Percentiles rank a stretch among this genome's conserved stretches.
phyloP scores from a whole-genome alignment of 2,329 filamentous ascomycete genomes.

The Lachnellula hyalina region DNA sequence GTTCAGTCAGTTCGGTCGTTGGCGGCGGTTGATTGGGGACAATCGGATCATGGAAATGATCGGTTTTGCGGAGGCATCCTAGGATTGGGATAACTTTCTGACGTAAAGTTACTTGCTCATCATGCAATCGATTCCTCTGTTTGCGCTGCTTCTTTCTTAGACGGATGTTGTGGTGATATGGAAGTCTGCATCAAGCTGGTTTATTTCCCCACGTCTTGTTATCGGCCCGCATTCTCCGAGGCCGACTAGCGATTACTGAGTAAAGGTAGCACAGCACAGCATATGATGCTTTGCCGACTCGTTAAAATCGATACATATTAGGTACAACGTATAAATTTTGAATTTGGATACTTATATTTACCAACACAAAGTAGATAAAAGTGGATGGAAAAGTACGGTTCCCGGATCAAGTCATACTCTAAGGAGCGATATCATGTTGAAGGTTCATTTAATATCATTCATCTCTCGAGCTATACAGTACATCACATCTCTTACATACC shows the following conservation, averaged over 20 bases:
- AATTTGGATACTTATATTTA: too few species aligned
- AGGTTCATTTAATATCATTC: too few species aligned
- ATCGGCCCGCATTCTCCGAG: not conserved
- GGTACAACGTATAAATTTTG: too few species aligned
- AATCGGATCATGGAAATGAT: not conserved
- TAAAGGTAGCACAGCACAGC: not conserved
- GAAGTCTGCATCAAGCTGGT: not conserved
- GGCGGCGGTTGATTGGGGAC: not conserved
- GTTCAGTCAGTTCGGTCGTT: not conserved
- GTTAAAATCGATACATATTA: too few species aligned
- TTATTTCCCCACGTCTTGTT: not conserved
- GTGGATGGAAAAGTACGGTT: too few species aligned
- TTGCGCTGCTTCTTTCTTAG: too few species aligned
- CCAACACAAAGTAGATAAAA: too few species aligned
- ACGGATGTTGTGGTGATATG: not conserved
- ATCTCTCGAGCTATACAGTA: not conserved
- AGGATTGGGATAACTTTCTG: not conserved
- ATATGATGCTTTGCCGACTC: not conserved
- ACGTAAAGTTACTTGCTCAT: not conserved
- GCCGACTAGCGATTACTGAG: not conserved
- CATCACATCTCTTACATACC: conserved; percentile 61
- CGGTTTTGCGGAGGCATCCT: not conserved
- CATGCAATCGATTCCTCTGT: not conserved
- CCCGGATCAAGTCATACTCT: too few species aligned
- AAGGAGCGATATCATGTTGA: too few species aligned